Evolutionary conservation across 179 eudicot species (phyloP), one percentile per base, ranked within the genome.

Genomic region (Nepenthes alata): DNA sequence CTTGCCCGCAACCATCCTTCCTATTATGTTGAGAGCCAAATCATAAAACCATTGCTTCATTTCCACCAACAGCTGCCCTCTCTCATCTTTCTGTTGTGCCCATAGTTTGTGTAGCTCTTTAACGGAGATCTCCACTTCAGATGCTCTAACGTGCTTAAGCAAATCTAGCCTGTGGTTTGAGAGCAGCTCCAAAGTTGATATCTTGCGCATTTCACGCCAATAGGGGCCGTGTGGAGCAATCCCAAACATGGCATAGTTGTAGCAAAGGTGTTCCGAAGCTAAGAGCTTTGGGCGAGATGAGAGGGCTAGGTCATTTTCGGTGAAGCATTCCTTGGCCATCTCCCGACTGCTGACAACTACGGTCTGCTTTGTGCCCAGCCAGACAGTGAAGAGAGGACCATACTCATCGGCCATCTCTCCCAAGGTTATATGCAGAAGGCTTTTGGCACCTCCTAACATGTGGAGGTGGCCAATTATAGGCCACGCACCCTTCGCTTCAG

Each of bases 41-140:
- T 80, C 72, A 8, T 35, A 54, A 35, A 75, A 72, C 73, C 73
- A 71, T n/a, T 36, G 12, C 70, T 71, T 72, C 65, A 75, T 55
- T 0, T 75, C 76, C 55, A 68, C 37, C 61, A 56, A 11, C 6
- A 34, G 4, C 12, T 6, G 3, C 12, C 37, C 63, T 7, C 37
- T 61, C 14, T 61, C 67, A 4, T 51, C 57, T n/a, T 37, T 47
- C 38, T 50, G 3, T 8, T 16, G 6, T 16, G 10, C 37, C 59
- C 59, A 56, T 37, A 11, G 16, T 8, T 56, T 11, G 34, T 11
- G 51, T 2, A 58, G 34, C 16, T 15, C 25, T 37, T 12, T 25
- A 7, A 47, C 11, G 55, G 51, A 53, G 25, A 55, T 55, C 37
- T 35, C 4, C 6, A 37, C 57, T 45, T 47, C 60, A 41, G 13